phyloP scores from a whole-genome alignment of 2,329 filamentous ascomycete species.

The Trichoderma sp. region DNA sequence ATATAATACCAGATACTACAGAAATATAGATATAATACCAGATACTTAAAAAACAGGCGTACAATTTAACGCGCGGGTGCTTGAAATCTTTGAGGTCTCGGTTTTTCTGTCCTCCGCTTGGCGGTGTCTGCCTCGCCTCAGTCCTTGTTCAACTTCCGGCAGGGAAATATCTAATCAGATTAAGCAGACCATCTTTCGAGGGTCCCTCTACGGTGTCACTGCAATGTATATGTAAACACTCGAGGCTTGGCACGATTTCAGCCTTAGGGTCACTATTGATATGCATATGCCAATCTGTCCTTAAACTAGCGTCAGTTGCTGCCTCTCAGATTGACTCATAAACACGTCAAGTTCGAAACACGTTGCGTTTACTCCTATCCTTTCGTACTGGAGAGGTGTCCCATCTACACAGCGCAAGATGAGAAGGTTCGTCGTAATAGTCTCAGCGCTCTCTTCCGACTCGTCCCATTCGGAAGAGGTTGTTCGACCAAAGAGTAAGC shows the following conservation, averaged over 20 bases:
- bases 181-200: neutral
- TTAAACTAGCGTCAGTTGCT: constrained; percentile 6
- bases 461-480: neutral
- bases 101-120: too few species aligned
- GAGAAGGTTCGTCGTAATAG: neutral
- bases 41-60: too few species aligned
- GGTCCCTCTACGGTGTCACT: neutral
- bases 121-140: too few species aligned
- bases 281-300: neutral
- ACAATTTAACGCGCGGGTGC: too few species aligned
- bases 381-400: neutral
- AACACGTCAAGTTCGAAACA: constrained; percentile 9
- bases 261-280: neutral
- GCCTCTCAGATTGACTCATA: neutral
- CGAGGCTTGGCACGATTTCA: neutral
- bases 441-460: neutral
- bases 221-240: neutral
- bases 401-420: neutral
- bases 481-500: constrained; percentile 4
- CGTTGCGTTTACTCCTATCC: neutral
- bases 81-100: too few species aligned
- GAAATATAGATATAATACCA: too few species aligned
- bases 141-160: too few species aligned
- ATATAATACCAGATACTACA: too few species aligned
- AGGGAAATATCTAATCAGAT: neutral